Base-by-base conservation (phyloP, 345 rosid genomes). In the Syzygium aromaticum region DNA sequence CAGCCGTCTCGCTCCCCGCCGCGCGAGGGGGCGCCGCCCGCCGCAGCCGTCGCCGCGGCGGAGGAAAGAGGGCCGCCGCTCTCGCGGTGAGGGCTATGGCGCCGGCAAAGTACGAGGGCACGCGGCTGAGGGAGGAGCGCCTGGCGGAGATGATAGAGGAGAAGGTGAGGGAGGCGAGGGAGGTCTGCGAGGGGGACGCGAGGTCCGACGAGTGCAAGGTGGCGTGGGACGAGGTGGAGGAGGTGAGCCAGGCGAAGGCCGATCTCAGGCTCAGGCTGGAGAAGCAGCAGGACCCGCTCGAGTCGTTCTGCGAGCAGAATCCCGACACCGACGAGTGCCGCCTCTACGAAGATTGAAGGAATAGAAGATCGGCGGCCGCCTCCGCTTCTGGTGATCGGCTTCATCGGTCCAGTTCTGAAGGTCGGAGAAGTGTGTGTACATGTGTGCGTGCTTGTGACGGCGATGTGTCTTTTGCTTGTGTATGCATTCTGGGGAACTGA, bases 141-240 rank as follows among this genome's bases (percentile, higher is more conserved):
- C 90, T 96, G 87, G 63, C 93, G 80, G 95, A 91, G 90, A 92
- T 96, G 96, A 95, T 96, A 40, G 95, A 93, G 91, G 86, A 90
- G 90, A 95, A 96, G 87, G 94, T 97, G 77, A 90, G 57, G n/a
- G 96, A 94, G 88, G 99, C 98, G 30, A 94, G 90, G 90, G 92
- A 95, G 91, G 95, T 93, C 15, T 96, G 98, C 78, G 87, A 87
- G 49, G 95, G 90, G 12, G 95, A 96, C 22, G 89, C 85, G 87
- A 88, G 84, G 51, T 94, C 95, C 7, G 95, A 92, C 85, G 94
- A 87, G 90, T 97, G 98, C 89, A 96, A 87, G 89, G 98, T 96
- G 3, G 98, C 98, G 30, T 97, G 97, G 98, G 99, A 97, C 84
- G 98, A 97, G 88, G 98, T 95, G 27, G 99, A 96, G 91, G 98